Evolutionary conservation across 371 early-diverging fungal species (phyloP).

Genomic region (Fennellomyces sp.): DNA sequence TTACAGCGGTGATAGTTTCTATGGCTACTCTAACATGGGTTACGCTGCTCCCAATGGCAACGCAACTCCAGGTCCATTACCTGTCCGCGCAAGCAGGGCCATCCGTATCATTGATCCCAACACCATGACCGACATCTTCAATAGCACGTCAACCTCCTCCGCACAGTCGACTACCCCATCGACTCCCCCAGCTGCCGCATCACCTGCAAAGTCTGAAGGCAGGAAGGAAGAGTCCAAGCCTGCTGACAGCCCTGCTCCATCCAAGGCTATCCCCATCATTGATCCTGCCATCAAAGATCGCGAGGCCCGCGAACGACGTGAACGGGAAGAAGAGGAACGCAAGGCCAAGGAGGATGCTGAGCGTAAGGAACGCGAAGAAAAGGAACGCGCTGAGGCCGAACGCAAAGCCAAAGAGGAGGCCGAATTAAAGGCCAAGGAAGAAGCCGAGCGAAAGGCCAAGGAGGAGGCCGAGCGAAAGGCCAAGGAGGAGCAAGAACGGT

Average conservation of each 20-base stretch:
- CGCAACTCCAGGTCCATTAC: conserved; percentile 50
- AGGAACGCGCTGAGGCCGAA: conserved; percentile 48
- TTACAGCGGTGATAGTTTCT: conserved; percentile 23
- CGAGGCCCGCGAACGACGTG: conserved; percentile 49
- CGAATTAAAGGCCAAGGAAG: conserved; percentile 37
- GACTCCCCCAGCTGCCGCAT: conserved; percentile 26
- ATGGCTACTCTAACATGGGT: conserved; percentile 26
- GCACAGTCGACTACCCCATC: no score
- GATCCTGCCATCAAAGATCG: conserved; percentile 58
- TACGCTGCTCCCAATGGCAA: conserved; percentile 26
- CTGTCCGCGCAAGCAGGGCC: conserved; percentile 50
- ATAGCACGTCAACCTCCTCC: no score
- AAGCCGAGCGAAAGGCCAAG: conserved; percentile 32
- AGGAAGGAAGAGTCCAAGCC: conserved; percentile 43
- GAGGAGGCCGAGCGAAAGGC: conserved; percentile 21
- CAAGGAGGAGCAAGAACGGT: conserved; percentile 35
- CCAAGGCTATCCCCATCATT: conserved; percentile 64
- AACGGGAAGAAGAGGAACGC: conserved; percentile 44
- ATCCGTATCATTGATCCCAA: conserved; percentile 79
- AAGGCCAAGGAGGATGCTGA: conserved; percentile 43
- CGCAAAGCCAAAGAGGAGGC: conserved; percentile 44
- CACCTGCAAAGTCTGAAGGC: no score
- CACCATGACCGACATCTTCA: conserved; percentile 72
- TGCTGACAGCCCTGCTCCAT: conserved; percentile 35
- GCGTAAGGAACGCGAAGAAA: conserved; percentile 50